Evolutionary conservation across 306 rosid species (phyloP).

Genomic region (Neltuma alba): DNA sequence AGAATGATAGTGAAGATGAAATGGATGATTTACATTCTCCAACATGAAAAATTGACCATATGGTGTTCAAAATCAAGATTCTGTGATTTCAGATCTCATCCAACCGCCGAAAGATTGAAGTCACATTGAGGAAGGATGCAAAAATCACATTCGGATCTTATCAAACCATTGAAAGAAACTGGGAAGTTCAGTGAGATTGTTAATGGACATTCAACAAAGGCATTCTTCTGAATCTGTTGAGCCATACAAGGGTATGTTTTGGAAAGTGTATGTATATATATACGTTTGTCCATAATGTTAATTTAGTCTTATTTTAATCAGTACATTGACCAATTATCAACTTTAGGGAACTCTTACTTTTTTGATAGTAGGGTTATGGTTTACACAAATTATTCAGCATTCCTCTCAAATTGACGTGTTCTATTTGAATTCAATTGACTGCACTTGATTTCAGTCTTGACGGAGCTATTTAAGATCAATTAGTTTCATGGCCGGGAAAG

Average conservation of each 20-base stretch:
- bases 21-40: slow-evolving; percentile 37
- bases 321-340: background rate
- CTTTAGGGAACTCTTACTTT: background rate
- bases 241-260: background rate
- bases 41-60: slow-evolving; percentile 36
- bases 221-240: slow-evolving; percentile 18
- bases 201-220: slow-evolving; percentile 14
- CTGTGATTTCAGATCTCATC: slow-evolving; percentile 14
- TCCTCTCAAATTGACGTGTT: background rate
- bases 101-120: background rate
- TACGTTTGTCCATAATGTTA: background rate
- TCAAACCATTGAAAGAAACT: slow-evolving; percentile 22
- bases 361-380: background rate
- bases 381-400: background rate
- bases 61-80: slow-evolving; percentile 39
- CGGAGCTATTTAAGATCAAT: background rate
- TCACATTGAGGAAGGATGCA: slow-evolving; percentile 25
- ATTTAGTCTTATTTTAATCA: background rate
- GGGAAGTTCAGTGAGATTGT: background rate
- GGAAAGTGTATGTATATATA: background rate
- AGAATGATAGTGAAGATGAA: slow-evolving; percentile 48
- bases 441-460: background rate
- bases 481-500: background rate
- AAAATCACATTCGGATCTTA: slow-evolving; percentile 17
- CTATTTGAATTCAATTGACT: background rate